Percentiles rank a stretch among this genome's conserved stretches.
These are phyloP conservation scores for Monosporascus sp. DNA, from an alignment of 2,329 filamentous ascomycete species.

Conservation along the genomic window DNA sequence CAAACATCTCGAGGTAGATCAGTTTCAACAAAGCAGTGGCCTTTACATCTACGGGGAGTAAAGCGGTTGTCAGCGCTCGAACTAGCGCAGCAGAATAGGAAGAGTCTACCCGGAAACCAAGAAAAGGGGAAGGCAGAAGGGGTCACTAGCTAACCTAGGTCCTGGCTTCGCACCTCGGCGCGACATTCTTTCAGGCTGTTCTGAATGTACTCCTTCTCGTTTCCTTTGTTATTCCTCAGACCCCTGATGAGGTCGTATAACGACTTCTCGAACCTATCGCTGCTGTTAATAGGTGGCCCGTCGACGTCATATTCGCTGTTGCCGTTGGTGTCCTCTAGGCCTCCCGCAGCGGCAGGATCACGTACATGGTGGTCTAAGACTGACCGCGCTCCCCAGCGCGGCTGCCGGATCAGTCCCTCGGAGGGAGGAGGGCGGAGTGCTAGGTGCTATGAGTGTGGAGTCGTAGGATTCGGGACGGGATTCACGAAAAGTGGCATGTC, in stretches of 20 bases:
- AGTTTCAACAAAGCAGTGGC: constrained; percentile 93
- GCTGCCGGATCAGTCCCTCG: background rate
- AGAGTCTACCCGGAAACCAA: background rate
- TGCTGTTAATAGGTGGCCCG: constrained; percentile 16
- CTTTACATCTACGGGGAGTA: constrained; percentile 66
- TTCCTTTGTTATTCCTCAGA: constrained; percentile 89
- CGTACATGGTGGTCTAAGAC: constrained; percentile 19
- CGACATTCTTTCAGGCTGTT: constrained; percentile 93
- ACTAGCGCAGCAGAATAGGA: background rate
- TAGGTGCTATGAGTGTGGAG: background rate
- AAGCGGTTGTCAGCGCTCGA: constrained; percentile 12
- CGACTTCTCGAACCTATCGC: constrained; percentile 91
- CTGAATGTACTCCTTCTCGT: constrained; percentile 92
- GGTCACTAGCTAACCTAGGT: constrained; percentile 64
- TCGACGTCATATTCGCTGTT: background rate
- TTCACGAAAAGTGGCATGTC: background rate
- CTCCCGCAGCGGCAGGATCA: background rate
- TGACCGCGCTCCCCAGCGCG: background rate
- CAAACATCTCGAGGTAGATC: constrained; percentile 98
- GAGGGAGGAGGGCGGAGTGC: background rate
- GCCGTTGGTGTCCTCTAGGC: constrained; percentile 2
- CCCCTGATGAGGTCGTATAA: constrained; percentile 98
- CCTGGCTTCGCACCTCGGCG: constrained; percentile 82
- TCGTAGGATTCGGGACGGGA: background rate
- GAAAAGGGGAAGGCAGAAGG: background rate